Base-by-base conservation (phyloP, 192 early-diverging fungal genomes). In the Gaertneriomyces semiglobifer region DNA sequence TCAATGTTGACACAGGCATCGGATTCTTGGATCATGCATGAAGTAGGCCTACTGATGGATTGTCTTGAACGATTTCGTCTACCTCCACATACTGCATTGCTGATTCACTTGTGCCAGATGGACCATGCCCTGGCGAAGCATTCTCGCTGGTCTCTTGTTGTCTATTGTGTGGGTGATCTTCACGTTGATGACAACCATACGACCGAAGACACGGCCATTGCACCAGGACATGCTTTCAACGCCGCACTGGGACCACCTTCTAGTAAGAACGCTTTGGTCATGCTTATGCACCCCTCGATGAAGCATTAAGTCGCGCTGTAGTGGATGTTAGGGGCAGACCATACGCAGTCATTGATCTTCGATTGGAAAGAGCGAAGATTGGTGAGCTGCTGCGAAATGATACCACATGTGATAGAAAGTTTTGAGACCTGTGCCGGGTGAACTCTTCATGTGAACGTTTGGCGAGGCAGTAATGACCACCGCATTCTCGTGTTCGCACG, bases 161-260 rank as follows among this genome's bases (percentile, higher is more conserved):
- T 98, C 14, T 65, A 70, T 40, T 98, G 95, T 80, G 81, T 79
- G 50, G 97, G 97, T 42, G 95, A 99, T 75, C 77, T 96, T 62
- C 89, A 98, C 74, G 94, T 99, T 60, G 93, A 97, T 78, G 95
- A 99, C 80, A 94, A 99, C 77, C 97, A 99, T 80, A 93, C 94
- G 9, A 90, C 92, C 19, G 95, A 99, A 73, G 95, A 99, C 73
- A 88, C 88, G 11, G 95, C 92, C 8, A 91, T 99, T 60, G 90
- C 94, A 0, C 84, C 97, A 9, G 95, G 97, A 18, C 85, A 86
- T 77, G 93, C 93, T 6, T 99, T 96, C 70, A 93, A 93, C 66
- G 73, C 93, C 60, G 95, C 97, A 7, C 81, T 99, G 12, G 94
- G 93, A 41, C 89, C 93, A 43, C 88, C 88, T 43, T 88, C 89